phyloP scores from a whole-genome alignment of 2,329 filamentous ascomycete genomes.

The Pyrenophora graminea region DNA sequence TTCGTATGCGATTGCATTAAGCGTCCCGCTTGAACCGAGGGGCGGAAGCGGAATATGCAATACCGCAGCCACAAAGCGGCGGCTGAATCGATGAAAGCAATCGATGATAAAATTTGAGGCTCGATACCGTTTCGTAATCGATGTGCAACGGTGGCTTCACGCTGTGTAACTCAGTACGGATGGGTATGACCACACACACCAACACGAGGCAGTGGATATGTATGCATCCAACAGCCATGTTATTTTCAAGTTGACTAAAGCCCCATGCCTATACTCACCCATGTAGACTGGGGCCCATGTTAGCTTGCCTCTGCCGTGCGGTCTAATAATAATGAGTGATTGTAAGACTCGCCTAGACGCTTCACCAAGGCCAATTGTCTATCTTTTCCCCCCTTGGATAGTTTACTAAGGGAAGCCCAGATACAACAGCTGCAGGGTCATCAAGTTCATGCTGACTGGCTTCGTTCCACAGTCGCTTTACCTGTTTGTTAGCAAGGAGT shows the following conservation, averaged over 20 bases:
- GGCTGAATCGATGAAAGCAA: not conserved
- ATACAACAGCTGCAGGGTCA: conserved; percentile 14
- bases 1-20: conserved; percentile 5
- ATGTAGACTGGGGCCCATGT: conserved; percentile 1
- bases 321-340: not conserved
- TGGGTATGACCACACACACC: not conserved
- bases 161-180: not conserved
- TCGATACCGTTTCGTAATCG: not conserved
- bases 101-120: not conserved
- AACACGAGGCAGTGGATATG: conserved; percentile 7
- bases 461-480: not conserved
- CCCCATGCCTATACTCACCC: not conserved
- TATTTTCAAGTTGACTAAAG: conserved; percentile 7
- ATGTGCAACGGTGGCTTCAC: not conserved
- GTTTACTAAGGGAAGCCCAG: conserved; percentile 9
- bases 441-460: conserved; percentile 9
- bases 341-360: conserved; percentile 2
- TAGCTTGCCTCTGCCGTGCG: not conserved
- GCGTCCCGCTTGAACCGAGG: conserved; percentile 10
- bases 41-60: not conserved
- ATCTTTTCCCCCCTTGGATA: not conserved
- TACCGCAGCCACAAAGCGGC: not conserved
- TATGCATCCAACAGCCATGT: conserved; percentile 12
- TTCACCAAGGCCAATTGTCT: conserved; percentile 1
- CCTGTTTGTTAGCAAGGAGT: not conserved